Base-by-base conservation (phyloP, 108 stramenopile species). In the Craspedostauros australis region DNA sequence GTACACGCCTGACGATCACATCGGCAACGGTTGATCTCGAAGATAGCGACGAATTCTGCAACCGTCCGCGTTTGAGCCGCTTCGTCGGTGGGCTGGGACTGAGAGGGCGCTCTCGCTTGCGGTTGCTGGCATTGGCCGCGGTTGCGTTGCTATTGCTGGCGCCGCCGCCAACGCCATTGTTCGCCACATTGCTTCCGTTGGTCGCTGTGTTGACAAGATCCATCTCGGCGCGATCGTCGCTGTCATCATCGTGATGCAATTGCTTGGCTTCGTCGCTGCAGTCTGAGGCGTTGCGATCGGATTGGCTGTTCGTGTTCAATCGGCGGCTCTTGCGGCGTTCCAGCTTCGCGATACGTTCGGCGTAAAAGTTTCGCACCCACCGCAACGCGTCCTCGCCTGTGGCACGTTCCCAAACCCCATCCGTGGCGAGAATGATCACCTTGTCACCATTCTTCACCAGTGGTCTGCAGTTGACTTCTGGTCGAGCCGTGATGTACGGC, bases 371-470 rank as follows among this genome's bases (percentile, higher is more conserved):
- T 34, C 84, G 19, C 5, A 82, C 77, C 84, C 86, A 88, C 5
- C 75, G 61, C 28, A 85, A 39, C 5, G 82, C 69, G 53, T 82
- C 82, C 43, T 86, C 80, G 6, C 84, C 86, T 46, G 67, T 63
- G 2, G 77, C 74, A 20, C 84, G 76, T 57, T 92, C 91, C 86
- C 86, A 92, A 7, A 92, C 84, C 7, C 91, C 91, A 62, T 92
- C 91, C 21, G 81, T 83, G 5, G 84, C 84, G 45, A 92, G 64
- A 21, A 86, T 76, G 22, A 92, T 57, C 15, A 92, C 76, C 42
- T 82, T 77, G 59, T 92, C 86, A 19, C 57, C 65, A 30, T 65
- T 64, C 38, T 80, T 79, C 15, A 71, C 68, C 11, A 90, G 57
- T n/a, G 79, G 64, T 21, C 82, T 71, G 45, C 77, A 83, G 49